Percentiles rank a stretch among this genome's conserved stretches.
Evolutionary conservation across 148 eudicot genomes (phyloP).

Genomic region (Chenopodium album): DNA sequence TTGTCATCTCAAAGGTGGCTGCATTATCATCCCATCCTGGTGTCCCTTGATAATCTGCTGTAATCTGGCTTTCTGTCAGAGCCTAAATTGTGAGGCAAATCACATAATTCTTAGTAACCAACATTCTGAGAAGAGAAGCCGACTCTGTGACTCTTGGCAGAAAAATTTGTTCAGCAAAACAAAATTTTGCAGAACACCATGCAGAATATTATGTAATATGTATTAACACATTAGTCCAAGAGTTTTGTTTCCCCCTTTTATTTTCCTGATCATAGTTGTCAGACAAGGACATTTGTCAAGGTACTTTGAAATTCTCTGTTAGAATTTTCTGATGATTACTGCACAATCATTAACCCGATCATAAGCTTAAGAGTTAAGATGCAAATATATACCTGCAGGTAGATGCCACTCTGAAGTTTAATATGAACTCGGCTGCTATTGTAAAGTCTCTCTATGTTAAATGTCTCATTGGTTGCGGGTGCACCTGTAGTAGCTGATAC

Average conservation of each 20-base stretch:
- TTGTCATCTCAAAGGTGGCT: conserved; percentile 73
- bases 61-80: conserved; percentile 50
- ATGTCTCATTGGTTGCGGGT: conserved; percentile 19
- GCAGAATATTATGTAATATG: no score
- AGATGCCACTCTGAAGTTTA: conserved; percentile 47
- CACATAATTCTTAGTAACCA: conserved; percentile 16
- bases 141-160: conserved; percentile 2
- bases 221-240: not conserved
- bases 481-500: conserved; percentile 53
- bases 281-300: not conserved
- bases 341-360: not conserved
- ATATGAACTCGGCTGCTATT: conserved; percentile 52
- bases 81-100: conserved; percentile 44
- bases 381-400: conserved; percentile 52
- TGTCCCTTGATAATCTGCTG: conserved; percentile 69
- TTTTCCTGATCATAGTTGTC: not conserved
- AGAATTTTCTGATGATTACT: not conserved
- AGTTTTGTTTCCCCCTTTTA: no score
- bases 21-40: conserved; percentile 88
- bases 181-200: not conserved
- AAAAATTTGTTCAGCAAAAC: not conserved
- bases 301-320: not conserved
- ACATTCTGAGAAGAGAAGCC: not conserved
- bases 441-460: not conserved
- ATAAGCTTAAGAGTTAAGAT: no score